Evolutionary conservation across 148 eudicot genomes (phyloP), one percentile per base, ranked within the genome.

Genomic region (Amaranthus hypochondriacus): DNA sequence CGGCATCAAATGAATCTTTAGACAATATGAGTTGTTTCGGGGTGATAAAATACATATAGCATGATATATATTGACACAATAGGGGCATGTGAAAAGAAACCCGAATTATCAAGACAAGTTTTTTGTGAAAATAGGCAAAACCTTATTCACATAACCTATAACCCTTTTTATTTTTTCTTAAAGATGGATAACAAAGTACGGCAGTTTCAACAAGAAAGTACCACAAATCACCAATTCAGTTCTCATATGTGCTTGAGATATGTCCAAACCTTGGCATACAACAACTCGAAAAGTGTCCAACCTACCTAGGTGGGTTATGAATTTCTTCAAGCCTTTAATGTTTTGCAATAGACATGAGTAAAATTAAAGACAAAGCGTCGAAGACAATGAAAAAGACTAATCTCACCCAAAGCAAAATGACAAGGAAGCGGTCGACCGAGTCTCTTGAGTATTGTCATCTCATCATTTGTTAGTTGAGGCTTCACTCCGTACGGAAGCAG

Each of bases 401-500:
- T 73, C 87, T 73, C 74, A 89, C 97, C 95, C 82, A 95, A 78
- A 69, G 89, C 99, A 85, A 95, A 95, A 85, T 95, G 99, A 80
- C 93, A 90, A 15, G 99, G 97, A 71, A 95, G 83, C 80, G 97
- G 94, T 71, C 92, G 80, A 4, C 94, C 97, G 72, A 95, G 97
- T 82, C 97, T 89, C 84, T 84, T 87, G 61, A 95, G 78, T 76
- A 75, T 77, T 44, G 97, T 95, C 97, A 92, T 89, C 82, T 95
- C 99, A 86, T 92, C 97, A 75, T 95, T 90, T 51, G 99, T 92
- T 72, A 95, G 77, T 77, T 78, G 81, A 68, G 89, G 86, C 59
- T 83, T 90, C 71, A 95, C 90, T 68, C 97, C 99, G 69, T 86
- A 95, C 2, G 99, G 99, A 81, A 95, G 99, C 61, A 95, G 90